Evolutionary conservation across 2,329 filamentous ascomycete genomes (phyloP).

Genomic region (Cladosporium sp.): DNA sequence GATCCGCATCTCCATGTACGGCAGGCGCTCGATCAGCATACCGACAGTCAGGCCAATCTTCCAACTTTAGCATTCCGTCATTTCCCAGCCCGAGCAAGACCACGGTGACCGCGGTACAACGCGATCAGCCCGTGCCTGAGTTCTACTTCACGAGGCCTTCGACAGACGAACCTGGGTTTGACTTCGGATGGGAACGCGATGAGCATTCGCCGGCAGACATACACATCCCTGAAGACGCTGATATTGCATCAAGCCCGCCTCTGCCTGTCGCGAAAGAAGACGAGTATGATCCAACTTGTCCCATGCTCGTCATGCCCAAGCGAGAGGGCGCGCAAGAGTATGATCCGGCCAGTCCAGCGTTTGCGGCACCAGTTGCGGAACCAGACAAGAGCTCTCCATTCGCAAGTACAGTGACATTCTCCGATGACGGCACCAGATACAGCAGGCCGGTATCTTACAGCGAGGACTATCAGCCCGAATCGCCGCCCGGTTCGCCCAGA

Average conservation of each 20-base stretch:
- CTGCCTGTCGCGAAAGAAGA: conserved; percentile 26
- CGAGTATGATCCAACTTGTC: conserved; percentile 35
- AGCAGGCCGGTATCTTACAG: conserved; percentile 26
- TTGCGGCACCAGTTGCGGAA: conserved; percentile 16
- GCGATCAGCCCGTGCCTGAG: conserved; percentile 29
- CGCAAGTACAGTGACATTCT: conserved; percentile 19
- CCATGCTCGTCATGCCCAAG: conserved; percentile 27
- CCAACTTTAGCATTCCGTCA: conserved; percentile 19
- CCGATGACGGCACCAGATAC: conserved; percentile 8
- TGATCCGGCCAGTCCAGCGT: conserved; percentile 34
- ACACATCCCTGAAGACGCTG: neutral
- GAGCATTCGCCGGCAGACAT: neutral
- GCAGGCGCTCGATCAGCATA: neutral
- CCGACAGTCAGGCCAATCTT: conserved; percentile 14
- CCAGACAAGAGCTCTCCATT: conserved; percentile 25
- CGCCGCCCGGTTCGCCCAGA: conserved; percentile 45
- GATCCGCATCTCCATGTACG: conserved; percentile 1
- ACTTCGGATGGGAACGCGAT: conserved; percentile 5
- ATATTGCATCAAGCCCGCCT: conserved; percentile 34
- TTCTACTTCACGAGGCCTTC: conserved; percentile 30
- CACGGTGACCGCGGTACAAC: conserved; percentile 21
- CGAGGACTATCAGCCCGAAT: conserved; percentile 28
- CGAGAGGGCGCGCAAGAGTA: conserved; percentile 31
- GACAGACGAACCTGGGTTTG: conserved; percentile 17
- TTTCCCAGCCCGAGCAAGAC: conserved; percentile 37